A percentile compares a stretch with the other conserved stretches of the same genome.
Evolutionary conservation across 331 rosid species (phyloP).

Genomic region (Phaseolus coccineus): DNA sequence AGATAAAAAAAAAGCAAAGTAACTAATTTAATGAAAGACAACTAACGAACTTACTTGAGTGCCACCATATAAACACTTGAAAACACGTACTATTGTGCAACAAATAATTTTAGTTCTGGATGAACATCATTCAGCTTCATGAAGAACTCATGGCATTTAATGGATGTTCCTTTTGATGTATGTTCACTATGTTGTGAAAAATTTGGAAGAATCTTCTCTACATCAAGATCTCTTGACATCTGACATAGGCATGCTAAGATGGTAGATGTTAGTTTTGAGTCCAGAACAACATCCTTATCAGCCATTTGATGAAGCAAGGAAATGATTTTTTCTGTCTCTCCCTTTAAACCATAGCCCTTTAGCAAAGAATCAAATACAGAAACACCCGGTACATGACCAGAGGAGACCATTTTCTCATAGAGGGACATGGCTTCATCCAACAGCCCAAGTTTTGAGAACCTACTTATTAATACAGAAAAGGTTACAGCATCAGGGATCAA

Average conservation of each 20-base stretch:
- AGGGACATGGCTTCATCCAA: conserved; percentile 65
- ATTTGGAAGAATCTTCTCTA: conserved; percentile 64
- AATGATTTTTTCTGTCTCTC: conserved; percentile 60
- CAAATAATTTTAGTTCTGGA: conserved; percentile 63
- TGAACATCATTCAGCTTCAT: conserved; percentile 55
- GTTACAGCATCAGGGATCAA: conserved; percentile 67
- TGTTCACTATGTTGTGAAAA: conserved; percentile 50
- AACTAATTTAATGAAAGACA: not conserved
- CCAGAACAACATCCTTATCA: conserved; percentile 66
- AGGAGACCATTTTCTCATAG: conserved; percentile 67
- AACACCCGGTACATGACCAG: conserved; percentile 66
- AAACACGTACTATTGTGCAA: conserved; percentile 33
- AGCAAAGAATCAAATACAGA: conserved; percentile 73
- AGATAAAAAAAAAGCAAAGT: conserved; percentile 9
- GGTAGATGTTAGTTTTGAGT: conserved; percentile 66
- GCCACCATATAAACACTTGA: conserved; percentile 12
- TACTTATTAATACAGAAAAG: conserved; percentile 67
- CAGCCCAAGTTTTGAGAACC: conserved; percentile 65
- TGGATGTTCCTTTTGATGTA: conserved; percentile 51
- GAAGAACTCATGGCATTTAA: conserved; percentile 61
- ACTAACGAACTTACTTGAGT: conserved; percentile 40
- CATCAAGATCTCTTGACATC: conserved; percentile 51
- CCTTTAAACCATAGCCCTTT: conserved; percentile 60
- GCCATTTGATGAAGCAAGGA: conserved; percentile 75
- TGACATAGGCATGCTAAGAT: conserved; percentile 68